Evolutionary conservation across 768 basidiomycete species (phyloP).

Genomic region (Serendipita sp.): DNA sequence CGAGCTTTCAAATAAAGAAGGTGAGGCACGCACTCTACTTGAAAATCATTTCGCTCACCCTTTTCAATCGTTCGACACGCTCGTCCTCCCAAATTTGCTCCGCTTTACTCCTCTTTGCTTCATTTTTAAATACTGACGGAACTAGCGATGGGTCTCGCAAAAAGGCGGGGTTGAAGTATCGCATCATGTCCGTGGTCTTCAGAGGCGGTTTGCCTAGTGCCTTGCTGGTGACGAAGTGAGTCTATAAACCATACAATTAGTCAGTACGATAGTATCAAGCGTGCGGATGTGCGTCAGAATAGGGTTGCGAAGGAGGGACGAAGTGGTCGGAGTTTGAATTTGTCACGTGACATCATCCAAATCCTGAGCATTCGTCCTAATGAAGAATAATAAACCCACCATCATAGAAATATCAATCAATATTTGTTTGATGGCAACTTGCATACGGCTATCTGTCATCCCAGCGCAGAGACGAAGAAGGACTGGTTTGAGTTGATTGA

Average conservation of each 20-base stretch:
- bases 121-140: background rate
- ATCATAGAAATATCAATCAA: no score
- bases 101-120: background rate
- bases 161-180: background rate
- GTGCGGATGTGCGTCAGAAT: background rate
- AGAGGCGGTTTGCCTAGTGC: background rate
- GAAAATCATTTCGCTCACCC: background rate
- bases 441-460: no score
- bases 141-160: background rate
- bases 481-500: background rate
- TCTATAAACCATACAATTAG: no score
- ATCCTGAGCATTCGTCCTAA: no score
- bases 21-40: background rate
- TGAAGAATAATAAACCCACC: no score
- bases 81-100: background rate
- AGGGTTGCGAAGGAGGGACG: background rate
- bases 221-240: no score
- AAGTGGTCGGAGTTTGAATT: background rate
- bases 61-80: background rate
- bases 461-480: background rate
- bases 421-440: no score
- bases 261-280: no score
- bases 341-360: background rate
- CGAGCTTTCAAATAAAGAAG: no score
- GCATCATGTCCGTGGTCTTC: background rate